phyloP scores from a whole-genome alignment of 2,329 filamentous ascomycete genomes.

The Pestalotiopsis sp. region DNA sequence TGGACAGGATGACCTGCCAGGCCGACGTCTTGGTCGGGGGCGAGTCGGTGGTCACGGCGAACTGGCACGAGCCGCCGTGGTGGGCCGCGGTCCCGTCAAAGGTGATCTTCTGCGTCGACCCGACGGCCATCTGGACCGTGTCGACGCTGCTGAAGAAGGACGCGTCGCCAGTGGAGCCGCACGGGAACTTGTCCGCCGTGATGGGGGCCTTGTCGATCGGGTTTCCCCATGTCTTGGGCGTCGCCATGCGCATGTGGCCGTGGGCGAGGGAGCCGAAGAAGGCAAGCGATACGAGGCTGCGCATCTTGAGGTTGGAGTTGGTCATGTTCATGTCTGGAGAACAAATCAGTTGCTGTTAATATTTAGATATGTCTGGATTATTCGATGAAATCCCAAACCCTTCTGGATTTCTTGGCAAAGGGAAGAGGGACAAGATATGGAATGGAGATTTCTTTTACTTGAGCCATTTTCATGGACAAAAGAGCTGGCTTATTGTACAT shows the following conservation, averaged over 20 bases:
- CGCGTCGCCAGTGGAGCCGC: conserved; percentile 51
- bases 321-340: too few species aligned
- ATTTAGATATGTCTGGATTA: too few species aligned
- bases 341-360: too few species aligned
- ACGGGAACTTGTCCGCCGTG: conserved; percentile 62
- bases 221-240: conserved; percentile 56
- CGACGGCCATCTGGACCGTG: conserved; percentile 42
- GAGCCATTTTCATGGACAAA: too few species aligned
- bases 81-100: conserved; percentile 68
- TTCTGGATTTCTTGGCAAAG: too few species aligned
- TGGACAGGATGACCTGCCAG: conserved; percentile 74
- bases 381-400: too few species aligned
- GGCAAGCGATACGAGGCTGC: too few species aligned
- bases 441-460: too few species aligned
- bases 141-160: conserved; percentile 38
- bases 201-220: conserved; percentile 59
- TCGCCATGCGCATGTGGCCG: conserved; percentile 68
- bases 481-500: too few species aligned
- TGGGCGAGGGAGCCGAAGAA: conserved; percentile 45
- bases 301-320: too few species aligned
- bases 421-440: too few species aligned
- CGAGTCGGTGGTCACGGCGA: conserved; percentile 68
- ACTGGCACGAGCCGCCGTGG: conserved; percentile 75
- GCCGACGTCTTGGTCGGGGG: conserved; percentile 38
- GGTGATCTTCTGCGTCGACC: conserved; percentile 47